Base-by-base conservation (phyloP, 371 early-diverging fungal species). In the Fennellomyces sp. region DNA sequence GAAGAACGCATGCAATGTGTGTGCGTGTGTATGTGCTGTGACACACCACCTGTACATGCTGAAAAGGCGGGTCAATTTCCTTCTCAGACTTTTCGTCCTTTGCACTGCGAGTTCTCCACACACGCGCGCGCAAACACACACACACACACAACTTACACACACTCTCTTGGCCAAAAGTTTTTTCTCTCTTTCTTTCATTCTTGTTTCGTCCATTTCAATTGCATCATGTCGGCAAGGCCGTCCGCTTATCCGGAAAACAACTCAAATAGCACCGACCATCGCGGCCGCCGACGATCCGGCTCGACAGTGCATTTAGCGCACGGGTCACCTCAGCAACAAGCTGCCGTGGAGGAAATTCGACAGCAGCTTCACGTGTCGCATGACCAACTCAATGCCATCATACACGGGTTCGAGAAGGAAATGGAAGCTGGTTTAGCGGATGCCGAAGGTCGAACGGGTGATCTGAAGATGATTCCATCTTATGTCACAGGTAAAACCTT, bases 391-490 rank as follows among this genome's bases (percentile, higher is more conserved):
- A 42, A 66, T 33, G 27, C 61, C 1, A 28, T 75, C 5, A 56
- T 73, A 5, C 60, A 58, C n/a, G 73, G 71, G 2, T 73, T 73
- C 45, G 64, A 64, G 28, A 68, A 80, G 36, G 81, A 80, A 72
- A 77, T 80, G 74, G 68, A 68, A 36, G 63, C 71, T 15, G 81
- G 81, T 8, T 56, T 80, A 13, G 66, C 65, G 19, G 64, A 58
- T 17, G 58, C 63, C 25, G 17, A 50, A 27, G 23, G 13, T 17
- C 33, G 48, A 12, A 35, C 15, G 28, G 47, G 50, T 60, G 75
- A 74, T 59, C 51, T 75, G 28, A 76, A 72, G 61, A 78, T 78
- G 79, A 74, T 78, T 49, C 79, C 79, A 45, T 73, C 79, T 25
- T 78, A 67, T 65, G 79, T 78, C 21, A 75, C 72, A 17, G 79